These are phyloP conservation scores for Helicosporidium sp. DNA, from an alignment of 139 green algal genomes.

Conservation along the genomic window DNA sequence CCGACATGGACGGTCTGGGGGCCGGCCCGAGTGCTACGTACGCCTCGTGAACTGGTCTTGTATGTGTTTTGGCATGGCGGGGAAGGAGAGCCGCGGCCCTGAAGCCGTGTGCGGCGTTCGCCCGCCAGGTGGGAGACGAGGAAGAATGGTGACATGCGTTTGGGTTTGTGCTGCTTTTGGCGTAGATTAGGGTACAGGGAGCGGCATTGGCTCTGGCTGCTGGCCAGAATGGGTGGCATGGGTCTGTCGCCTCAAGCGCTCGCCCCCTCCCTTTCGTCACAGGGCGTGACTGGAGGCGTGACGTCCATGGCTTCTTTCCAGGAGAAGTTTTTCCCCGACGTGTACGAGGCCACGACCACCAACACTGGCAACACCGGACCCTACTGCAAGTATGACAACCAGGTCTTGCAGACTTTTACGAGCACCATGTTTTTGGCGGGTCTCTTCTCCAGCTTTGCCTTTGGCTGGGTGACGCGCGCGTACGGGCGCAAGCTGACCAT, in stretches of 20 bases:
- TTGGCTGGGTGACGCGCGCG: conserved; percentile 8
- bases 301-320: conserved; percentile 26
- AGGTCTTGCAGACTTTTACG: conserved; percentile 51
- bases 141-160: too few species aligned
- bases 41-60: too few species aligned
- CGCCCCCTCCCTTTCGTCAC: neutral
- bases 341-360: neutral
- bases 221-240: neutral
- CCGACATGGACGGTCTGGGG: too few species aligned
- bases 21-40: too few species aligned
- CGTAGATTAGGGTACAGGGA: too few species aligned
- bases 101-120: too few species aligned
- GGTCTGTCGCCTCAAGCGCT: neutral
- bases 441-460: conserved; percentile 16
- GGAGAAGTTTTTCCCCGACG: conserved; percentile 27
- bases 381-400: conserved; percentile 23
- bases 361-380: conserved; percentile 1
- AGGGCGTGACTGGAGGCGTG: conserved; percentile 18
- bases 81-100: too few species aligned
- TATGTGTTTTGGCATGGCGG: too few species aligned
- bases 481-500: conserved; percentile 29
- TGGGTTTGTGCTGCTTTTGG: too few species aligned
- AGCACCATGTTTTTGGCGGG: conserved; percentile 45
- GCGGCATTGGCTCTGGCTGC: too few species aligned
- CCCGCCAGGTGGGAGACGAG: too few species aligned